Conservation (phyloP, 441 rosid genomes). For the Populus hybrid region DNA sequence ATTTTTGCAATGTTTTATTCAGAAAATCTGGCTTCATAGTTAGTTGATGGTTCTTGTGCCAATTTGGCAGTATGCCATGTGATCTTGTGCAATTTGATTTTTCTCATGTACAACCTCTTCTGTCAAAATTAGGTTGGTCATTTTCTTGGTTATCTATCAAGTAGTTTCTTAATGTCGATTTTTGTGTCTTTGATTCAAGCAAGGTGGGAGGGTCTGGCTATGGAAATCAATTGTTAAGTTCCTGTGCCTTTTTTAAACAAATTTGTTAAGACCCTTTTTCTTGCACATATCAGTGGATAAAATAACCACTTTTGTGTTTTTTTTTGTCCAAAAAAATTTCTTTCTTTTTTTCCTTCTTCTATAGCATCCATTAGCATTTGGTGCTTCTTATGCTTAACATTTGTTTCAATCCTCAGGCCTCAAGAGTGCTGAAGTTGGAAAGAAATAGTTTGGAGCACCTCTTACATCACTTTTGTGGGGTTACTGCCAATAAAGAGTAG, state of each 20-base stretch:
- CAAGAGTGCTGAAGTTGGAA: constrained; percentile 84
- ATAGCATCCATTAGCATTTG: neutral
- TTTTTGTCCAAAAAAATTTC: neutral
- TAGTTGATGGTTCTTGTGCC: neutral
- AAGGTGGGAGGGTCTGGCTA: neutral
- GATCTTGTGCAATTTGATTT: neutral
- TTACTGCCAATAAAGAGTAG: constrained; percentile 89
- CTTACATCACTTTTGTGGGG: constrained; percentile 71
- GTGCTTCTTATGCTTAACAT: neutral
- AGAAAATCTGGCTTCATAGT: neutral
- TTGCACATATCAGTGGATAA: neutral
- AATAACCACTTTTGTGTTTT: neutral
- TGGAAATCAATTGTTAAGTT: neutral
- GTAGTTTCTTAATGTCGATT: neutral
- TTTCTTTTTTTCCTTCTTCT: neutral
- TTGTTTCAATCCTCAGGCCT: constrained; percentile 50
- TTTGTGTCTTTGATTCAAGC: neutral
- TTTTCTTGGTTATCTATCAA: neutral
- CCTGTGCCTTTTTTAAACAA: neutral
- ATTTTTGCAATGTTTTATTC: neutral
- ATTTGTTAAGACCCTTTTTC: neutral
- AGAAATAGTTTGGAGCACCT: constrained; percentile 90
- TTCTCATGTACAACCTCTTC: neutral
- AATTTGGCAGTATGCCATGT: neutral
- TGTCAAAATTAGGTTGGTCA: neutral